Evolutionary conservation across 805 yeast species (phyloP).

Genomic region (Barnettozyma siamensis): DNA sequence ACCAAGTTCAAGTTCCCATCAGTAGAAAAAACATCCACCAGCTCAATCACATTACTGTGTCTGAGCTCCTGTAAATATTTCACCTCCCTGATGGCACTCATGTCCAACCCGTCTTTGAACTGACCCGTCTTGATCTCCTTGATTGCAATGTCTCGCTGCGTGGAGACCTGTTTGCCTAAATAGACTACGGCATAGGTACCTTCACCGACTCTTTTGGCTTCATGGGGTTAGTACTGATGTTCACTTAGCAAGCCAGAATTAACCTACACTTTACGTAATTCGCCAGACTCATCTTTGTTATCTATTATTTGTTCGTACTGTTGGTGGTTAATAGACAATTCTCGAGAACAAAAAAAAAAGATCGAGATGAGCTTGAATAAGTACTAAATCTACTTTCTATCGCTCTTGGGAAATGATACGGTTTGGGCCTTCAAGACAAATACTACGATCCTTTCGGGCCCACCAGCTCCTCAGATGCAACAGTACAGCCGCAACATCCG

Average conservation of each 20-base stretch:
- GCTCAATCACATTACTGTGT: constrained; percentile 77
- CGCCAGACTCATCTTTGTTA: not conserved
- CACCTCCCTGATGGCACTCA: constrained; percentile 94
- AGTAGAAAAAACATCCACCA: constrained; percentile 79
- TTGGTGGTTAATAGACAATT: too few species aligned
- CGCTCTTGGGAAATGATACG: not conserved
- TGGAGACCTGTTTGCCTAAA: constrained; percentile 61
- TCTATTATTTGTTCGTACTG: not conserved
- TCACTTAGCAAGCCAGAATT: not conserved
- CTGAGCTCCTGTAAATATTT: constrained; percentile 79
- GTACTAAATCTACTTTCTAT: too few species aligned
- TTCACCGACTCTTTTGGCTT: constrained; percentile 92
- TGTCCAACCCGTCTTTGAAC: constrained; percentile 93
- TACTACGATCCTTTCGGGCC: not conserved
- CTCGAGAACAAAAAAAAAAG: too few species aligned
- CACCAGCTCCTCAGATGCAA: not conserved
- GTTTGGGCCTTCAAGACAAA: not conserved
- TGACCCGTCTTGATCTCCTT: constrained; percentile 93
- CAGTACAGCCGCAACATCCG: not conserved
- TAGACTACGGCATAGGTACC: constrained; percentile 98
- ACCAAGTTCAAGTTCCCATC: constrained; percentile 69
- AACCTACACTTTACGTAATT: constrained; percentile 5
- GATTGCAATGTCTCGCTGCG: constrained; percentile 69
- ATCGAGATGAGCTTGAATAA: too few species aligned
- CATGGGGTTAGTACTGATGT: not conserved